phyloP scores from a whole-genome alignment of 768 basidiomycete species.

The Calocera cornea region DNA sequence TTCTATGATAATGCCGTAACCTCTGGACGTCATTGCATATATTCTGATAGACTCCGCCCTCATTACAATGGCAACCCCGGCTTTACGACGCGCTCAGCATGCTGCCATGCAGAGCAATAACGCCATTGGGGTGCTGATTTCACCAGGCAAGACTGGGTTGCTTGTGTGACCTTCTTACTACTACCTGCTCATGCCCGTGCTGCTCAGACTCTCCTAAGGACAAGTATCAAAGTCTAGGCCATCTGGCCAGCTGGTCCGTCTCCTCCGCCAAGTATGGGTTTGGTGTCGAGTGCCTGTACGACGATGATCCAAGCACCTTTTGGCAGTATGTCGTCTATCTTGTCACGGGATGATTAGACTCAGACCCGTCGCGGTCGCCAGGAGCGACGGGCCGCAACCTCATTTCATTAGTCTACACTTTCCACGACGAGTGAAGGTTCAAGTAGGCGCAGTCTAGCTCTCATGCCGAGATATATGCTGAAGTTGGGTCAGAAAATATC shows the following conservation, averaged over 20 bases:
- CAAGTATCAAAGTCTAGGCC: constrained; percentile 35
- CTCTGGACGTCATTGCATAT: not conserved
- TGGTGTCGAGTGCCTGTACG: constrained; percentile 80
- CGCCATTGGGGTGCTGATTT: not conserved
- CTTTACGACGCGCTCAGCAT: not conserved
- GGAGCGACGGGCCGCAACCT: constrained; percentile 83
- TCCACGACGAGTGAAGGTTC: constrained; percentile 73
- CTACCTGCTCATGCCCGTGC: not conserved
- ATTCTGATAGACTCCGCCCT: not conserved
- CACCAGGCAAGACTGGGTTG: not conserved
- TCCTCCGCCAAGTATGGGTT: constrained; percentile 95
- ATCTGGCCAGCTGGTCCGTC: constrained; percentile 86
- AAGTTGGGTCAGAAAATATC: constrained; percentile 56
- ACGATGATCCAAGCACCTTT: constrained; percentile 81
- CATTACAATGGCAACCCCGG: not conserved
- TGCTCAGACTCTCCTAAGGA: not conserved
- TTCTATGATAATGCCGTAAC: not conserved
- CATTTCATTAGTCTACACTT: constrained; percentile 94
- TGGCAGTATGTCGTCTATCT: constrained; percentile 72
- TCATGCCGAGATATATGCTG: not conserved
- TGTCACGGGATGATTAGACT: not conserved
- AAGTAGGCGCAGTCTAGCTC: constrained; percentile 35
- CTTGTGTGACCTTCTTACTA: not conserved
- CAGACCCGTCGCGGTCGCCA: constrained; percentile 11
- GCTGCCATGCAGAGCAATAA: not conserved